A percentile compares a stretch with the other conserved stretches of the same genome.
Evolutionary conservation across 768 basidiomycete genomes (phyloP).

Genomic region (Boletus fagicola): DNA sequence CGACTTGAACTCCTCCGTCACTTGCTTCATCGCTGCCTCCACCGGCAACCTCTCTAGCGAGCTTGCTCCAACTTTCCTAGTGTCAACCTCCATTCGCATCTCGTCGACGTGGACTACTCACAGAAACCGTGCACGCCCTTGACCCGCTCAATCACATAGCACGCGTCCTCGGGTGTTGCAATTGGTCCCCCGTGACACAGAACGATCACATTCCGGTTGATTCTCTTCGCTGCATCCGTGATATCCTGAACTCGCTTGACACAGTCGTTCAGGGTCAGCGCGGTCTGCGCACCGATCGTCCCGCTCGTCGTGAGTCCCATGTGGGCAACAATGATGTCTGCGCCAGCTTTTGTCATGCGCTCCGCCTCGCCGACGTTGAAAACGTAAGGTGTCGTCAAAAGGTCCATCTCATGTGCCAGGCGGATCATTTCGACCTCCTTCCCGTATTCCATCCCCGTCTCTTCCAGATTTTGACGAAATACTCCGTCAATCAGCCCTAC

Average conservation of each 20-base stretch:
- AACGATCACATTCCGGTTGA: constrained; percentile 21
- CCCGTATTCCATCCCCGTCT: constrained; percentile 31
- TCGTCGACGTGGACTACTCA: constrained; percentile 2
- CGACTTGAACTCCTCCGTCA: constrained; percentile 23
- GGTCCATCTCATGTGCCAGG: constrained; percentile 21
- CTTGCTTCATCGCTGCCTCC: constrained; percentile 21
- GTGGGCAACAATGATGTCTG: constrained; percentile 27
- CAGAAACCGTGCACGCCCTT: constrained; percentile 26
- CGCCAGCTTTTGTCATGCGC: constrained; percentile 26
- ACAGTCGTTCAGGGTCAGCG: constrained; percentile 23
- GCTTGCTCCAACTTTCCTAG: constrained; percentile 24
- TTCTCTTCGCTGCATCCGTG: constrained; percentile 13
- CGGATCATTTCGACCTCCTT: constrained; percentile 34
- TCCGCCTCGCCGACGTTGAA: constrained; percentile 29
- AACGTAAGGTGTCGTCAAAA: constrained; percentile 29
- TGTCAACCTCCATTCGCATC: background rate
- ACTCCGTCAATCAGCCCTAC: constrained; percentile 29
- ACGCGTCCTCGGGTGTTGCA: constrained; percentile 23
- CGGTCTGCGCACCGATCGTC: constrained; percentile 26
- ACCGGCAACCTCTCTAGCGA: constrained; percentile 27
- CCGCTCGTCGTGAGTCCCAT: constrained; percentile 33
- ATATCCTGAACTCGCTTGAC: constrained; percentile 22
- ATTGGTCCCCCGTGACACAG: constrained; percentile 29
- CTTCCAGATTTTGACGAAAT: constrained; percentile 31
- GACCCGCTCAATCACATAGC: constrained; percentile 19